Percentiles rank a stretch among this genome's conserved stretches.
phyloP scores from a whole-genome alignment of 1,284 basidiomycete genomes.

The Calocybe gambosa region DNA sequence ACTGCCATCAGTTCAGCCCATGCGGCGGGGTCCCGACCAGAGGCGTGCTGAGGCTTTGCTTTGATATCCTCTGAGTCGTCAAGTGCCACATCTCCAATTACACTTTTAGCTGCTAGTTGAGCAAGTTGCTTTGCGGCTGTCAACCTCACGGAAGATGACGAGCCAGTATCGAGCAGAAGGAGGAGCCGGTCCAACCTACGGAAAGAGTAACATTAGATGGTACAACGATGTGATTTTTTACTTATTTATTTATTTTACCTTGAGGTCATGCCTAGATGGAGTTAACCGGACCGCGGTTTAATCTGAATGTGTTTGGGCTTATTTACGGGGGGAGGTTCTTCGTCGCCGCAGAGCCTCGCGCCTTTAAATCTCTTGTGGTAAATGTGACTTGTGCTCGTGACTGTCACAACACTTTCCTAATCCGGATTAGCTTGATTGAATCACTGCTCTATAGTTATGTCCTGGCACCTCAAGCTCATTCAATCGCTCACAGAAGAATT shows the following conservation, averaged over 20 bases:
- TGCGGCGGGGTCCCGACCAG: slow-evolving; percentile 57
- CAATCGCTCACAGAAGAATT: slow-evolving; percentile 16
- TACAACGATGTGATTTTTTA: no score
- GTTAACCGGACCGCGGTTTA: slow-evolving; percentile 30
- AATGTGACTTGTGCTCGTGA: slow-evolving; percentile 17
- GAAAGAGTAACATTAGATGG: slow-evolving; percentile 6
- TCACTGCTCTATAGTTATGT: slow-evolving; percentile 11
- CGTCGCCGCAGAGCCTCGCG: slow-evolving; percentile 23
- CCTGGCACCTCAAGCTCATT: slow-evolving; percentile 15
- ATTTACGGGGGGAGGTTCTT: slow-evolving; percentile 38
- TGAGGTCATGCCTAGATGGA: slow-evolving; percentile 52
- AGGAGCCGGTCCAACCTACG: slow-evolving; percentile 87
- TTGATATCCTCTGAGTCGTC: slow-evolving; percentile 70
- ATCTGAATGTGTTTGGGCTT: slow-evolving; percentile 31
- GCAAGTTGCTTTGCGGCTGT: slow-evolving; percentile 93
- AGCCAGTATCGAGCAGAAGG: slow-evolving; percentile 85
- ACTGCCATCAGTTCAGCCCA: slow-evolving; percentile 83
- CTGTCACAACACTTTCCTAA: slow-evolving; percentile 16
- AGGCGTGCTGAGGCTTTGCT: slow-evolving; percentile 49
- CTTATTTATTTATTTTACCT: slow-evolving; percentile 52
- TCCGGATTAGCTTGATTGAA: slow-evolving; percentile 7
- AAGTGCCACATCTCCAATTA: slow-evolving; percentile 74
- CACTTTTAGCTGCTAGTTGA: slow-evolving; percentile 78
- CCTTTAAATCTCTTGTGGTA: slow-evolving; percentile 35
- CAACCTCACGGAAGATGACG: slow-evolving; percentile 76